These are phyloP conservation scores for Colletotrichum noveboracense DNA, from an alignment of 2,329 filamentous ascomycete species.

Conservation along the genomic window DNA sequence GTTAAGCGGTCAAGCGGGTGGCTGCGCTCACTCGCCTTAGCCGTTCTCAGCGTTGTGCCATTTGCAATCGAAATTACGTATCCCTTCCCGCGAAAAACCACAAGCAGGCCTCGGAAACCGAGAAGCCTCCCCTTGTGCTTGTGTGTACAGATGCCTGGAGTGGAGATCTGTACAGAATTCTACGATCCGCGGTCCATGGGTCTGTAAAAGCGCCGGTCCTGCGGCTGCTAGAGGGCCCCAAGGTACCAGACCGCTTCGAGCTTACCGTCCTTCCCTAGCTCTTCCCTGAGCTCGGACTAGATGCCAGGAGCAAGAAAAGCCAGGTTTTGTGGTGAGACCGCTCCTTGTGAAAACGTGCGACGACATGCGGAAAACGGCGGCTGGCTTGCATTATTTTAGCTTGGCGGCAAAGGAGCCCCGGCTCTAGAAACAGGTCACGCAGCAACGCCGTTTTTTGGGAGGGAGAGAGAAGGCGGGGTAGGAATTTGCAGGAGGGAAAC, in stretches of 20 bases:
- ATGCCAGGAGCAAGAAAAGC: neutral
- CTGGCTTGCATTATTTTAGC: neutral
- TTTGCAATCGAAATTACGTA: slow-evolving; percentile 6
- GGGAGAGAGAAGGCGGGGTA: neutral
- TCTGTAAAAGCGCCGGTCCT: neutral
- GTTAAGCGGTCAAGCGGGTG: neutral
- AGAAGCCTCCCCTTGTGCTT: neutral
- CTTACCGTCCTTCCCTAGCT: neutral
- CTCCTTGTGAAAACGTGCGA: neutral
- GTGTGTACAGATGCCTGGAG: neutral
- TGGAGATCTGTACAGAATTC: slow-evolving; percentile 3
- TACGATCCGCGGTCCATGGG: neutral
- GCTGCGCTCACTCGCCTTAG: neutral
- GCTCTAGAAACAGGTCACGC: neutral
- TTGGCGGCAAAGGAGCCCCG: neutral
- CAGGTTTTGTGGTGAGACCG: neutral
- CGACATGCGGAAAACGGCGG: neutral
- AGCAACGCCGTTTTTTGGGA: neutral
- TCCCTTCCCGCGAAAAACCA: neutral
- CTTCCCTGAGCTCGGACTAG: neutral
- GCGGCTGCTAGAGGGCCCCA: neutral
- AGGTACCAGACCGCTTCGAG: neutral
- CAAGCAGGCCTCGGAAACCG: neutral
- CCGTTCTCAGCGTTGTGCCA: neutral
- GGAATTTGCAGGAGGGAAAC: neutral